Conservation (phyloP, 2,329 filamentous ascomycete species). For the Penicillium sp. region DNA sequence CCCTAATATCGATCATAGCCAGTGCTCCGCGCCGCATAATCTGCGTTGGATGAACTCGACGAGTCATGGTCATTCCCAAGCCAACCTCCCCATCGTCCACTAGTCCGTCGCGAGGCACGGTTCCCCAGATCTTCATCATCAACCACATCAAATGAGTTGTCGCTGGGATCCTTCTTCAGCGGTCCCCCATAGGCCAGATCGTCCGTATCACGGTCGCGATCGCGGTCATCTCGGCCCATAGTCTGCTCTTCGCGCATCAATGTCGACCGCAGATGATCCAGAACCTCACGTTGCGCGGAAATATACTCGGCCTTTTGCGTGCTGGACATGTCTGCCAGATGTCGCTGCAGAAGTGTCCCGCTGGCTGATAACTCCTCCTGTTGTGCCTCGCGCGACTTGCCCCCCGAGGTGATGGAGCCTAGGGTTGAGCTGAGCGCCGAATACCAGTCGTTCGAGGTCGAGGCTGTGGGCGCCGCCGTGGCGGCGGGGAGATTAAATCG, state of each 20-base stretch:
- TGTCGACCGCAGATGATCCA: constrained; percentile 74
- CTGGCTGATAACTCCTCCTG: constrained; percentile 60
- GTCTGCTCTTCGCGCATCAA: constrained; percentile 78
- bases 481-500: constrained; percentile 82
- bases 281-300: constrained; percentile 74
- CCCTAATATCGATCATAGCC: constrained; percentile 26
- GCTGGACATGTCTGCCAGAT: constrained; percentile 62
- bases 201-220: constrained; percentile 33
- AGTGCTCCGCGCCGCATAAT: constrained; percentile 33
- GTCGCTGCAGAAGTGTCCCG: constrained; percentile 70
- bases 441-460: constrained; percentile 70
- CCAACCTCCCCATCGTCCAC: constrained; percentile 38
- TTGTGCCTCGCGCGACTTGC: constrained; percentile 43
- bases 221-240: constrained; percentile 46
- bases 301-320: constrained; percentile 77
- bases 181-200: constrained; percentile 47
- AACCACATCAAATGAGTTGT: constrained; percentile 87
- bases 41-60: constrained; percentile 30
- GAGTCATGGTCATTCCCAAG: constrained; percentile 32
- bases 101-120: constrained; percentile 23
- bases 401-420: constrained; percentile 58
- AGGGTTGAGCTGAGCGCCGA: constrained; percentile 76
- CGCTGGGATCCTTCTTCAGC: constrained; percentile 80
- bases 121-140: constrained; percentile 67
- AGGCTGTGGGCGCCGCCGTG: constrained; percentile 46